phyloP scores from a whole-genome alignment of 176 grass and related monocot species.

The Pontederia paniculata region DNA sequence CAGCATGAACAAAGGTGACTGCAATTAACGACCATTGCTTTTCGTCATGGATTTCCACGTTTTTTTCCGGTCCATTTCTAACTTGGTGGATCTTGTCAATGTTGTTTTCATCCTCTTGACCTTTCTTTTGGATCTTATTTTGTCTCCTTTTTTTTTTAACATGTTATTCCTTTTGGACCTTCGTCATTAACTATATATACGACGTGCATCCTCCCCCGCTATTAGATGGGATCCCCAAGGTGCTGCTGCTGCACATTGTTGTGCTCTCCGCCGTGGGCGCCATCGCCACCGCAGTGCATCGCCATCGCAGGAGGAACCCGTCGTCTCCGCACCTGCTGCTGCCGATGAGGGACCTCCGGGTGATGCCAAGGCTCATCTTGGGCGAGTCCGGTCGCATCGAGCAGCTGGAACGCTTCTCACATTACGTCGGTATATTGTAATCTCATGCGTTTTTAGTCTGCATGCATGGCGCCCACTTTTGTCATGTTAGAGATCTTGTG shows the following conservation, averaged over 20 bases:
- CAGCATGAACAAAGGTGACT: too few species aligned
- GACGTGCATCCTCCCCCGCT: too few species aligned
- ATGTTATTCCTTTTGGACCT: too few species aligned
- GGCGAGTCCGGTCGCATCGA: slow-evolving; percentile 33
- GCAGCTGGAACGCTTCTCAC: slow-evolving; percentile 65
- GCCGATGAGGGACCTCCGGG: not conserved
- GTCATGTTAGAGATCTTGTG: not conserved
- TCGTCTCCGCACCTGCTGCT: not conserved
- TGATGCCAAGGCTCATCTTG: slow-evolving; percentile 41
- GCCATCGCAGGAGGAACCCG: slow-evolving; percentile 2
- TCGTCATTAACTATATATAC: too few species aligned
- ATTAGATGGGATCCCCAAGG: slow-evolving; percentile 4
- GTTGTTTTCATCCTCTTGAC: too few species aligned
- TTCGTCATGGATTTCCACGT: too few species aligned
- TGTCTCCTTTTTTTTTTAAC: too few species aligned
- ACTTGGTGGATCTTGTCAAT: too few species aligned
- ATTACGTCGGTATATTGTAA: slow-evolving; percentile 92
- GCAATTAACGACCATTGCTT: too few species aligned
- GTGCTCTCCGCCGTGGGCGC: slow-evolving; percentile 7
- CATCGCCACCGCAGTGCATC: not conserved
- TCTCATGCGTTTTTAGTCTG: not conserved
- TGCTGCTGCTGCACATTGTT: not conserved
- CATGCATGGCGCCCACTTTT: not conserved
- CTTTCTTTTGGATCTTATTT: too few species aligned
- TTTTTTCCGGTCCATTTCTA: too few species aligned